These are phyloP conservation scores for Vigna trinervia DNA, from an alignment of 306 rosid species.

Conservation along the genomic window DNA sequence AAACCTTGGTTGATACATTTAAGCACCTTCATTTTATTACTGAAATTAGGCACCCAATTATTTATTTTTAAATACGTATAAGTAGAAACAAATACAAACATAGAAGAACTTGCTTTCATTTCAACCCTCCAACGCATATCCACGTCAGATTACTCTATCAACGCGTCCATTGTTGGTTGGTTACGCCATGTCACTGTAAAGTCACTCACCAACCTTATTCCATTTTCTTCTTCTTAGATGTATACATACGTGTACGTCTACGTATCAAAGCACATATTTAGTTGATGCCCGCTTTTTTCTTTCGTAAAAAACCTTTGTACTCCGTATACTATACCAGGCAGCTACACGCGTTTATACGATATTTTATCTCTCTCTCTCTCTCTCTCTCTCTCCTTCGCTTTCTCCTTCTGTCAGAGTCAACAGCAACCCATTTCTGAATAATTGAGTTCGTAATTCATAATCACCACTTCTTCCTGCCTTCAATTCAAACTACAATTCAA, in stretches of 20 bases:
- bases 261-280: neutral
- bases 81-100: neutral
- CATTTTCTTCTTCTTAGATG: neutral
- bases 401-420: constrained; percentile 34
- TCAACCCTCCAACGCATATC: neutral
- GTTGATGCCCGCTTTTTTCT: neutral
- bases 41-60: neutral
- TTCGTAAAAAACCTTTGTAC: constrained; percentile 6
- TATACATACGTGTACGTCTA: neutral
- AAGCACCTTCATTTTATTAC: neutral
- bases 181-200: neutral
- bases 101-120: neutral
- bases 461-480: neutral
- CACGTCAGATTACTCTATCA: neutral
- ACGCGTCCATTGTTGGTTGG: constrained; percentile 19
- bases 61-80: too few relatives aligned
- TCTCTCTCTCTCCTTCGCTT: neutral
- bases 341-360: constrained; percentile 44
- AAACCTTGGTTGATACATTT: too few relatives aligned
- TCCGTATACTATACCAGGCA: neutral
- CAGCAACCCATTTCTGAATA: constrained; percentile 2
- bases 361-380: neutral
- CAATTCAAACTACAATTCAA: constrained; percentile 17
- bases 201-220: neutral
- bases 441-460: neutral